Evolutionary conservation across 306 rosid species (phyloP), one percentile per base, ranked within the genome.

Genomic region (Abrus precatorius): DNA sequence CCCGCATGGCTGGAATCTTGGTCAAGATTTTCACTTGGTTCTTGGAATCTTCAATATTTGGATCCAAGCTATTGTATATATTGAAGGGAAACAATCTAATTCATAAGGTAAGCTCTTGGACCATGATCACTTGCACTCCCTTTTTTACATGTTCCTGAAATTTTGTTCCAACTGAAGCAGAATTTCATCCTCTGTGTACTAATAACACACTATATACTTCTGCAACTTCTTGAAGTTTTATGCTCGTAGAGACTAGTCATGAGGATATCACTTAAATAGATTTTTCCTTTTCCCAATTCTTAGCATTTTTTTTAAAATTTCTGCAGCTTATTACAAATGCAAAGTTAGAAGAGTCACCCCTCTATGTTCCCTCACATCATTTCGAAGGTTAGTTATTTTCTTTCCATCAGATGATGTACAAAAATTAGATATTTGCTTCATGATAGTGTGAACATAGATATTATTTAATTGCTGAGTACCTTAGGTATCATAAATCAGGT

Each of bases 291-390:
- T 74, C n/a, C 11, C 8, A 43, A 14, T 64, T 73, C 80, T 3
- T 0, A 43, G 5, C 9, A 48, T 1, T 6, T 12, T 9, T 62
- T 36, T 27, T 29, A 44, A 12, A 10, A 1, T 38, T 71, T 78
- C 13, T 87, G 89, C 97, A 95, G 99, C 85, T 90, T 14, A 12
- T 95, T 50, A 76, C 95, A 45, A 54, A 91, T 87, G 97, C 99
- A n/a, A 92, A 86, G 60, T 29, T 95, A 47, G 92, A 91, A 80
- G 97, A 91, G 70, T 7, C 91, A 13, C 99, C 99, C 5, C 86
- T 87, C 40, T 93, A 69, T 80, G 87, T 83, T 68, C 97, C 97
- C 60, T 48, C 79, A 12, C 99, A 95, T 90, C 84, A 89, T 14
- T 87, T 85, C 75, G 87, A 91, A 75, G 95, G 98, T 91, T 29